Evolutionary conservation across 257 asterid genomes (phyloP).

Genomic region (Nicotiana undulata): DNA sequence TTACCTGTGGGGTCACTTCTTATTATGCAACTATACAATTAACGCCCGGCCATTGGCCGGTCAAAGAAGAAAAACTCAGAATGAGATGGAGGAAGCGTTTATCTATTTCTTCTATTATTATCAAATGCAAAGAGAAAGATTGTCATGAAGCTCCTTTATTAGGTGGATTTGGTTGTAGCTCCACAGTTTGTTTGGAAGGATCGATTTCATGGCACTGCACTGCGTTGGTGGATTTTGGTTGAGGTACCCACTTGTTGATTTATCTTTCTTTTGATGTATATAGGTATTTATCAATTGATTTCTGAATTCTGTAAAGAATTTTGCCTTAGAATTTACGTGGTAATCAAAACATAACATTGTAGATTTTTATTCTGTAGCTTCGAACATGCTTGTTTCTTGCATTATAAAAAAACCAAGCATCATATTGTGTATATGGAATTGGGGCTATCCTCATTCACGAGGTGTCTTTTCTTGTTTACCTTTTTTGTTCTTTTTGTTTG

Average conservation of each 20-base stretch:
- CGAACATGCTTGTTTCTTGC: background rate
- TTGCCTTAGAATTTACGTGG: background rate
- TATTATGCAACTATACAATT: background rate
- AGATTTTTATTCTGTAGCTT: background rate
- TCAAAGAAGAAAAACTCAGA: background rate
- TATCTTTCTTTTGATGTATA: background rate
- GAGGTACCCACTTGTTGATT: constrained; percentile 44
- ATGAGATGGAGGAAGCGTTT: background rate
- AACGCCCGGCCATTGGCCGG: background rate
- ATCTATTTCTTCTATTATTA: background rate
- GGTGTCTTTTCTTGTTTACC: background rate
- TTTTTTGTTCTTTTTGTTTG: background rate
- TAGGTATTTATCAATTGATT: background rate
- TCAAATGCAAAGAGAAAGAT: background rate
- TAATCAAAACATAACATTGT: background rate
- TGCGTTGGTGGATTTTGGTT: constrained; percentile 95
- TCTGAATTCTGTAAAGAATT: background rate
- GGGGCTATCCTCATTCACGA: background rate
- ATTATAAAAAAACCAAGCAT: background rate
- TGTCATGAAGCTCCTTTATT: constrained; percentile 13
- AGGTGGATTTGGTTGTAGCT: constrained; percentile 82
- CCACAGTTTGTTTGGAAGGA: constrained; percentile 94
- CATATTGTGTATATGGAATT: background rate
- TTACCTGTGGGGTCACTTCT: background rate
- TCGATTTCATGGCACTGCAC: constrained; percentile 89